Evolutionary conservation across 2,329 filamentous ascomycete species (phyloP).

Genomic region (Trichoderma asperellum): DNA sequence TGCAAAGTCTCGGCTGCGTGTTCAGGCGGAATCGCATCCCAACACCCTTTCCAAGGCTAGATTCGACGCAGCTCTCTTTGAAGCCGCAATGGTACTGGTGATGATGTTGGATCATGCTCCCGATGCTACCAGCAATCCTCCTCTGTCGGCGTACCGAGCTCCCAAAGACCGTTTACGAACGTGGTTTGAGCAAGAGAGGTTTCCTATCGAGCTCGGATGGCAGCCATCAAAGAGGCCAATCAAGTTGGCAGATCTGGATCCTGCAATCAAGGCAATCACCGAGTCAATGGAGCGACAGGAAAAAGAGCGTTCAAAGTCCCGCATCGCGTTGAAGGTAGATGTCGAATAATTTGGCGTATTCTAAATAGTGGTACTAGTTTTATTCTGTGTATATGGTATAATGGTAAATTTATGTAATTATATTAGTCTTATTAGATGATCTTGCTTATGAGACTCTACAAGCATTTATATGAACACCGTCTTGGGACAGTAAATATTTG

Average conservation of each 20-base stretch:
- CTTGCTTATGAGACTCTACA: neutral
- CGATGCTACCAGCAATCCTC: slow-evolving; percentile 1
- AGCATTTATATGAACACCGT: neutral
- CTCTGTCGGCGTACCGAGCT: slow-evolving; percentile 17
- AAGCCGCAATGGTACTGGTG: slow-evolving; percentile 29
- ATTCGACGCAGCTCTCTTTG: slow-evolving; percentile 14
- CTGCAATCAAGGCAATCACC: slow-evolving; percentile 8
- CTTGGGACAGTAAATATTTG: neutral
- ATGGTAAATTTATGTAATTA: neutral
- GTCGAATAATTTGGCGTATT: neutral
- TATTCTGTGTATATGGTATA: slow-evolving; percentile 12
- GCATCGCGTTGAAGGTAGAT: neutral
- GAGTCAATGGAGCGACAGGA: slow-evolving; percentile 14
- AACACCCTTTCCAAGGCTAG: slow-evolving; percentile 18
- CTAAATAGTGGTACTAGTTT: neutral
- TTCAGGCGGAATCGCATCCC: slow-evolving; percentile 27
- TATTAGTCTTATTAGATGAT: neutral
- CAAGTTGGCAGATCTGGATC: slow-evolving; percentile 18
- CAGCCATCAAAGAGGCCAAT: slow-evolving; percentile 26
- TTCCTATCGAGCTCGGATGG: slow-evolving; percentile 31
- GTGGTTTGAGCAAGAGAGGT: slow-evolving; percentile 30
- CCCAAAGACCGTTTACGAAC: slow-evolving; percentile 29
- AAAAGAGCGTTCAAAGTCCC: neutral
- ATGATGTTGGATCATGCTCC: slow-evolving; percentile 30
- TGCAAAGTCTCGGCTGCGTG: slow-evolving; percentile 28